Evolutionary conservation across 2,329 filamentous ascomycete species (phyloP), one percentile per base, ranked within the genome.

Genomic region (Xylaria sp.): DNA sequence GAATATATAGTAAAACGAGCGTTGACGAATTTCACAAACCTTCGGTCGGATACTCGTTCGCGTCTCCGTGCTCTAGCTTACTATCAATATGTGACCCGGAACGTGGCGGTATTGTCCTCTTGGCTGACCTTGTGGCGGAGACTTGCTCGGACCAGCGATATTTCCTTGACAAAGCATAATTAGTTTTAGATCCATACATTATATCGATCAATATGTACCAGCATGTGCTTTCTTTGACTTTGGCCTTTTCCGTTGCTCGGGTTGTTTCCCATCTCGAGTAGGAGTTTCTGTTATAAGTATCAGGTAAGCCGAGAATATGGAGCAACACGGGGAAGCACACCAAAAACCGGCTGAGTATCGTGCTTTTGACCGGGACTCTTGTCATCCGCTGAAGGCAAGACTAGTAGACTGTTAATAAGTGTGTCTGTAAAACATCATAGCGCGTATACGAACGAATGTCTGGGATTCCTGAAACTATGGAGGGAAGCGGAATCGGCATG

Each of bases 51-150:
- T 60, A 45, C n/a, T 70, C 55, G 1, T 65, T 46, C 23, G 28
- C 55, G 4, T 30, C 32, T 58, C 1, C 43, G 30, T 6, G 41
- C 3, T 58, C 68, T 70, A 43, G 4, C 30, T 15, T 23, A 1
- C 8, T 4, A 32, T 63, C 50, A 70, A 18, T n/a, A 60, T 39
- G 32, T 12, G 15, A 43, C 28, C 1, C 9, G 9, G 10, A 41
- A 8, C 3, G 7, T n/a, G 2, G 23, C 43, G 15, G 1, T 10
- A 18, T 25, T 25, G 2, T 13, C 56, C 18, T 9, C 2, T 39
- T 20, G 15, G 48, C 68, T 56, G 8, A 70, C 68, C 62, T 48
- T 10, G 30, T 43, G 61, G 32, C 3, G 57, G 43, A 34, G 41
- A 10, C 2, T 20, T 55, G 18, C 57, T 55, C 28, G 62, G 41